Evolutionary conservation across 306 rosid species (phyloP).

Genomic region (Lathyrus sativus): DNA sequence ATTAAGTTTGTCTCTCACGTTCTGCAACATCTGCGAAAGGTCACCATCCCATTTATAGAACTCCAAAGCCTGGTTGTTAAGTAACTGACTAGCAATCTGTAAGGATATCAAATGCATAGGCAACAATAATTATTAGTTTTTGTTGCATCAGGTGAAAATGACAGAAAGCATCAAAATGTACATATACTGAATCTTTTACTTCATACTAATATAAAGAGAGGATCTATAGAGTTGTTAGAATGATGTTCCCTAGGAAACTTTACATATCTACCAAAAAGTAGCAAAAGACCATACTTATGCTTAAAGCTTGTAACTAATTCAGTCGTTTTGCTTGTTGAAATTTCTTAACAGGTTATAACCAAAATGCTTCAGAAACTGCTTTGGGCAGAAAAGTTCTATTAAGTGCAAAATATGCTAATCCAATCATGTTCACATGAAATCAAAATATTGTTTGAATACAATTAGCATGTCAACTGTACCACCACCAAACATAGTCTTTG

Average conservation of each 20-base stretch:
- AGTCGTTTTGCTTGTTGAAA: neutral
- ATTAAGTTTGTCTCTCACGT: slow-evolving; percentile 85
- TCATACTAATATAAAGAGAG: slow-evolving; percentile 1
- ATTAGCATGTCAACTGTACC: slow-evolving; percentile 4
- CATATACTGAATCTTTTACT: slow-evolving; percentile 6
- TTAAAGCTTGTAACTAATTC: neutral
- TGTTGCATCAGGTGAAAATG: slow-evolving; percentile 13
- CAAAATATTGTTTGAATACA: slow-evolving; percentile 13
- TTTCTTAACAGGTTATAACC: neutral
- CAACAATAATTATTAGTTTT: slow-evolving; percentile 10
- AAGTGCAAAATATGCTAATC: neutral
- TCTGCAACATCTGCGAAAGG: slow-evolving; percentile 76
- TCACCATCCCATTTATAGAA: slow-evolving; percentile 96
- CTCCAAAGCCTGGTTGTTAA: slow-evolving; percentile 71
- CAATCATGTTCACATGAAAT: neutral
- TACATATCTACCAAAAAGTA: slow-evolving; percentile 23
- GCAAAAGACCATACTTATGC: neutral
- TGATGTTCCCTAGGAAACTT: slow-evolving; percentile 3
- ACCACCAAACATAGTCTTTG: slow-evolving; percentile 15
- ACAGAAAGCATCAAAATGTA: neutral
- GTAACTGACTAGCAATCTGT: slow-evolving; percentile 58
- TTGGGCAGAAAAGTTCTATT: neutral
- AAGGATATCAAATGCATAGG: neutral
- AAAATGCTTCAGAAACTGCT: slow-evolving; percentile 30
- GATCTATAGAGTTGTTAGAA: neutral